Percentiles rank a stretch among this genome's conserved stretches.
Evolutionary conservation across 2,329 filamentous ascomycete species (phyloP).

Genomic region (Fusarium sp.): DNA sequence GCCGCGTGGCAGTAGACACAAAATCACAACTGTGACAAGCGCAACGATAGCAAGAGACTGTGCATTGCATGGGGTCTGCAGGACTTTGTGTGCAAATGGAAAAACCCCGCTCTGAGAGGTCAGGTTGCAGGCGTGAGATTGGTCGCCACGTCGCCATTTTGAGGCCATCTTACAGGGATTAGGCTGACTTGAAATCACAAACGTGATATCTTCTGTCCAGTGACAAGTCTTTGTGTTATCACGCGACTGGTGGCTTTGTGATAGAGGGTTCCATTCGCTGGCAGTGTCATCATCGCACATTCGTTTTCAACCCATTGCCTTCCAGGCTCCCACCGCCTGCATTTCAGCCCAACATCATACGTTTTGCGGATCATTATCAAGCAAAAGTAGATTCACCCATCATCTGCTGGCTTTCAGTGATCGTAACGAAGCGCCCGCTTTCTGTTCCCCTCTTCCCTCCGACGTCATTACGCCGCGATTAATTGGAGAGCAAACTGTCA

Average conservation of each 20-base stretch:
- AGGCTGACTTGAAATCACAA: background rate
- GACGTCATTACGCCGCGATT: background rate
- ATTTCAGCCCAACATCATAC: background rate
- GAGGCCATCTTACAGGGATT: background rate
- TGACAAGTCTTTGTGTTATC: background rate
- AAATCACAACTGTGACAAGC: slow-evolving; percentile 1
- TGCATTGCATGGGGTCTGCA: background rate
- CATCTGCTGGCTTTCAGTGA: background rate
- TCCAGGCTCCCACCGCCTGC: background rate
- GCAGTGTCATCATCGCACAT: background rate
- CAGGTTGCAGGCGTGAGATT: background rate
- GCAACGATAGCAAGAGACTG: background rate
- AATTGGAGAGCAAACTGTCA: background rate
- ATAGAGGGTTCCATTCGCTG: background rate
- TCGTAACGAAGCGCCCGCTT: background rate
- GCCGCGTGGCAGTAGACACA: background rate
- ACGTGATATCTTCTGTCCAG: background rate
- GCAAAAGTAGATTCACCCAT: background rate
- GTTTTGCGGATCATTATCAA: background rate
- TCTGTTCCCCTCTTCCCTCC: background rate
- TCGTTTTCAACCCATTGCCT: background rate
- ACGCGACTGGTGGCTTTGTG: background rate
- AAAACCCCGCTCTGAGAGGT: background rate
- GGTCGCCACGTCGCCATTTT: background rate
- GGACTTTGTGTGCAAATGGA: background rate